A percentile compares a stretch with the other conserved stretches of the same genome.
Conservation (phyloP, 2,329 filamentous ascomycete species). For the Leptographium lundbergii region DNA sequence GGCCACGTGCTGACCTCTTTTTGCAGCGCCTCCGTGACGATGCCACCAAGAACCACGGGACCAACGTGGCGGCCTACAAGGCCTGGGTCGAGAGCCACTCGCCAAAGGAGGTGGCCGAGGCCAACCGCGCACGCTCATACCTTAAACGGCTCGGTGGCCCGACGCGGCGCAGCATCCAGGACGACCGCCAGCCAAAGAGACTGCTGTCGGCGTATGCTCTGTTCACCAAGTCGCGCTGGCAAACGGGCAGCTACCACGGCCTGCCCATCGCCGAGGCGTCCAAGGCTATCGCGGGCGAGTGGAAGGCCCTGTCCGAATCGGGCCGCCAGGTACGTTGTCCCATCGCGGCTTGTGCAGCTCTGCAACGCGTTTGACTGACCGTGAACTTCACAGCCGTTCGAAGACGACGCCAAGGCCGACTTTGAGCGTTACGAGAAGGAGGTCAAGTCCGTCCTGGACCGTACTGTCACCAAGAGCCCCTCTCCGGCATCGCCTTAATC, state of each 20-base stretch:
- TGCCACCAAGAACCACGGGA: slow-evolving; percentile 25
- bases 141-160: slow-evolving; percentile 25
- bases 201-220: slow-evolving; percentile 19
- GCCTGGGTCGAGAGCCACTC: slow-evolving; percentile 35
- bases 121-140: slow-evolving; percentile 33
- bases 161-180: slow-evolving; percentile 22
- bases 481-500: background rate
- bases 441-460: slow-evolving; percentile 13
- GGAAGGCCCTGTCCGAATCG: slow-evolving; percentile 27
- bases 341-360: background rate
- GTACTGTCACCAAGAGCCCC: slow-evolving; percentile 1
- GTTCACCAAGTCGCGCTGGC: slow-evolving; percentile 27
- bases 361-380: background rate
- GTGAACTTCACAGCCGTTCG: slow-evolving; percentile 19
- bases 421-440: slow-evolving; percentile 20
- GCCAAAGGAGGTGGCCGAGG: slow-evolving; percentile 25
- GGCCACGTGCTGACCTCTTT: background rate
- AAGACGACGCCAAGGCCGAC: slow-evolving; percentile 19
- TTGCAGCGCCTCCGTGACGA: slow-evolving; percentile 23
- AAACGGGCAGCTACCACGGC: slow-evolving; percentile 15
- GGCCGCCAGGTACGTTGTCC: slow-evolving; percentile 27
- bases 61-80: slow-evolving; percentile 27
- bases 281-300: slow-evolving; percentile 21
- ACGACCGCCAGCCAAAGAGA: slow-evolving; percentile 34
- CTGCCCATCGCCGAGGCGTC: slow-evolving; percentile 11